Evolutionary conservation across 2,329 filamentous ascomycete genomes (phyloP), one percentile per base, ranked within the genome.

Genomic region (Seiridium unicorne): DNA sequence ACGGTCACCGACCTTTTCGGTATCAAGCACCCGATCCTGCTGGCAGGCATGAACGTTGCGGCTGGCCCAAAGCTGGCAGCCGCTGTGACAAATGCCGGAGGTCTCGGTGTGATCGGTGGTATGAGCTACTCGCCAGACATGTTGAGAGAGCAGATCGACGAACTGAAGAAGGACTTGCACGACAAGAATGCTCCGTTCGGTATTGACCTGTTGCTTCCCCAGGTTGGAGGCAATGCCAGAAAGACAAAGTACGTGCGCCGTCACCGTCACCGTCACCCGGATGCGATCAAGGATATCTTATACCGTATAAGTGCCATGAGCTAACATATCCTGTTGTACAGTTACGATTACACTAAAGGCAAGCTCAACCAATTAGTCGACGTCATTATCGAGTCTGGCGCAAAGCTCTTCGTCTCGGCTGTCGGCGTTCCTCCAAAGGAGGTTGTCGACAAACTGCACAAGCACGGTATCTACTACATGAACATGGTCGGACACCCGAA

Each of bases 401-500:
- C 93, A 63, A 93, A 88, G 77, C 87, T 99, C 62, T 99, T 99
- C 81, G 95, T 99, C 70, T 97, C 92, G 57, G 95, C 95, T 70
- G 93, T 99, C 74, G 95, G 95, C 71, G 90, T 98, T 34, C 93
- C 95, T 48, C 92, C 95, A 67, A 92, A 91, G 79, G 81, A 85
- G 68, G 89, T 97, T 61, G 93, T 99, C 71, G 93, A 98, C 66
- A 90, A 86, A 74, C 88, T 99, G 51, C 95, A 99, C 85, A 85
- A 87, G 73, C 81, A 87, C 71, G 93, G 93, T 67, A 86, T 99
- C 68, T 84, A 96, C 67, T 97, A 96, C 85, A 98, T 98, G 95
- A 99, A 99, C 89, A 99, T 99, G 95, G 93, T 99, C 75, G 95
- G 95, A 67, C 95, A 99, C 84, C 94, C 95, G 73, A 99, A 99